These are phyloP conservation scores for Boletus sp. DNA, from an alignment of 768 basidiomycete genomes.

Conservation along the genomic window DNA sequence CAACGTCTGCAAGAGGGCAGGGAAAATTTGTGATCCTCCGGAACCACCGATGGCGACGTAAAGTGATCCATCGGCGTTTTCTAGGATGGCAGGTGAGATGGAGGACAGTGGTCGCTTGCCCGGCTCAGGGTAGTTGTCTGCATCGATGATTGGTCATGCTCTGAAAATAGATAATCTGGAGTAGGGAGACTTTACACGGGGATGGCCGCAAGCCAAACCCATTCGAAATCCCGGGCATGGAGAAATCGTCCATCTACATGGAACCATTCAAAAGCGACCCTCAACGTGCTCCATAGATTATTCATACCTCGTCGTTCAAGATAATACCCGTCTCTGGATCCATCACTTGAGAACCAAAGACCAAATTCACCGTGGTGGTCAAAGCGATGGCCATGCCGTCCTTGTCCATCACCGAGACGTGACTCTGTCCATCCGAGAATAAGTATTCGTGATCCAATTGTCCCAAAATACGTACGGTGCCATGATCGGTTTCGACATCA, in stretches of 20 bases:
- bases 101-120: constrained; percentile 91
- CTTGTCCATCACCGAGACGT: constrained; percentile 78
- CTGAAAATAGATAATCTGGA: not conserved
- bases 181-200: constrained; percentile 51
- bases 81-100: constrained; percentile 75
- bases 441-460: constrained; percentile 2
- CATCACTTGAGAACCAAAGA: constrained; percentile 87
- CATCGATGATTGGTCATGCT: not conserved
- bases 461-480: constrained; percentile 48
- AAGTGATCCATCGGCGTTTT: constrained; percentile 69
- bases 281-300: not conserved
- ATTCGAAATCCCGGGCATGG: constrained; percentile 79
- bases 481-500: constrained; percentile 77
- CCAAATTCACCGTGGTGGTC: constrained; percentile 84
- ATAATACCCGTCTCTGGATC: constrained; percentile 87
- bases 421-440: constrained; percentile 51
- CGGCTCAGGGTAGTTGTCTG: constrained; percentile 86
- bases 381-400: constrained; percentile 84
- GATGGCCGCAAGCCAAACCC: constrained; percentile 80
- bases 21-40: constrained; percentile 85
- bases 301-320: constrained; percentile 77
- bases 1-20: constrained; percentile 73
- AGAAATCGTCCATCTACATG: constrained; percentile 85
- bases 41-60: constrained; percentile 77
- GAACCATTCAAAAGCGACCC: not conserved